A percentile compares a stretch with the other conserved stretches of the same genome.
These are phyloP conservation scores for Luvunga scandens DNA, from an alignment of 345 rosid genomes.

Conservation along the genomic window DNA sequence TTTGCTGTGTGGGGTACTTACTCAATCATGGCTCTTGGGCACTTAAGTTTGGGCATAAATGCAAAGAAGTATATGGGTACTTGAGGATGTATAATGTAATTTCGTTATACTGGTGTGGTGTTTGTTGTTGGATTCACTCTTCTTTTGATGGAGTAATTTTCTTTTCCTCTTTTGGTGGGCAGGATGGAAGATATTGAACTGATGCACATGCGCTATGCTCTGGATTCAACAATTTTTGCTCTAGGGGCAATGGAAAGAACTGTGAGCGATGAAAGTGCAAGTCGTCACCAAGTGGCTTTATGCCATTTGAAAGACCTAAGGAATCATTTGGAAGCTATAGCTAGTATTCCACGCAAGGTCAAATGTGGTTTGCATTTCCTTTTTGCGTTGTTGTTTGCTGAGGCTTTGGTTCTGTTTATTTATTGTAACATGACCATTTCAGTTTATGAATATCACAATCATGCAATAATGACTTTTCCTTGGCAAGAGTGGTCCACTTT, in stretches of 20 bases:
- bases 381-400: neutral
- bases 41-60: neutral
- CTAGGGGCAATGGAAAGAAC: constrained; percentile 66
- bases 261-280: constrained; percentile 44
- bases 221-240: constrained; percentile 82
- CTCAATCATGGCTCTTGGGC: neutral
- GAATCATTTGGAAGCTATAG: constrained; percentile 77
- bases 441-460: neutral
- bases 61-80: neutral
- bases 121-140: neutral
- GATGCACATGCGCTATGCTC: constrained; percentile 93
- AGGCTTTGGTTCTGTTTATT: constrained; percentile 12
- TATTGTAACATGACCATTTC: neutral
- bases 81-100: neutral
- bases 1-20: neutral
- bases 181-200: constrained; percentile 97
- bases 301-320: constrained; percentile 69
- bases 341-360: constrained; percentile 86
- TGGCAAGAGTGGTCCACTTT: constrained; percentile 1
- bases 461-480: neutral
- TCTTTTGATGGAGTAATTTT: neutral
- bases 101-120: neutral
- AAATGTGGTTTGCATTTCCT: constrained; percentile 4
- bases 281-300: constrained; percentile 48
- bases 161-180: constrained; percentile 17